Evolutionary conservation across 2,329 filamentous ascomycete species (phyloP), one percentile per base, ranked within the genome.

Genomic region (Proliferodiscus dingleyae): DNA sequence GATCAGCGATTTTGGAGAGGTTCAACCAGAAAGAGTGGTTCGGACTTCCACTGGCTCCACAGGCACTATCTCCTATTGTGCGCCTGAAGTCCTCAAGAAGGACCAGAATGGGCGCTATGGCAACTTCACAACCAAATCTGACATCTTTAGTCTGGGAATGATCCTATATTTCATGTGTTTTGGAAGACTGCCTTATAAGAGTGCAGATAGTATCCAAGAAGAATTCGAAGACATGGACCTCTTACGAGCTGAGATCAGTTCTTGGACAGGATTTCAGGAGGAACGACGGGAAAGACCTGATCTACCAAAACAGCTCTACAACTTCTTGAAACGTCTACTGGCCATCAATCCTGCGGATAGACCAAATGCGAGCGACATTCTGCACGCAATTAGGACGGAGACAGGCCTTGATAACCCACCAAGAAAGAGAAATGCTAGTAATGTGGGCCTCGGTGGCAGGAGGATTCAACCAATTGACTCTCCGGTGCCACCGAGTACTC

Each of bases 161-260:
- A 97, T 97, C 45, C 75, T 98, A 3, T 95, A 97, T 65, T 98
- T 98, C 62, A 85, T 98, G 75, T 98, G 93, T 64, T 98, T 98
- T 63, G 88, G 85, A 1, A 78, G 84, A 37, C 74, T 98, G 9
- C 93, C 93, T 0, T 98, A 97, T 62, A 74, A 70, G 19, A 87
- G 85, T 56, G 88, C 90, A 42, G 91, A 97, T 61, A 76, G 84
- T 3, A 74, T 94, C 18, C 81, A 95, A 49, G 91, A 97, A 64
- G 91, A 97, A 61, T 82, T 89, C 45, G 93, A 98, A 63, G 89
- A 97, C 54, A 74, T 96, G 4, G 89, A 96, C 56, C 73, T 83
- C 54, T 74, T 98, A 23, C 81, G 90, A 33, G 84, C 76, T 3
- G 93, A 98, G 65, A 97, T 98, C 46, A 81, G 81, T 9, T 74